Percentiles rank a stretch among this genome's conserved stretches.
Evolutionary conservation across 129 eudicot species (phyloP).

Genomic region (Saussurea involucrata): DNA sequence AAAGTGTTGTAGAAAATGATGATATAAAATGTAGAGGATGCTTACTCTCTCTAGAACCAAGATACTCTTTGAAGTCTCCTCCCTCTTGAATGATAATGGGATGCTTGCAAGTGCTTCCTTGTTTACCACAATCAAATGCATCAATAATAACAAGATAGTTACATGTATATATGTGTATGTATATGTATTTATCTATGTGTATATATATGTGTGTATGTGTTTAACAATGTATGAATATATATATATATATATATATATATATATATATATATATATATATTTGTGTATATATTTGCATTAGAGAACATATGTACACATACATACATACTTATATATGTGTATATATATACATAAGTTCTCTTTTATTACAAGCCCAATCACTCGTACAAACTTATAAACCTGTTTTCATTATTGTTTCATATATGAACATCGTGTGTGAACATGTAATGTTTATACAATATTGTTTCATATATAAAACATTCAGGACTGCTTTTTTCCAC

Average conservation of each 20-base stretch:
- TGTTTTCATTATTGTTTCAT: too few relatives aligned
- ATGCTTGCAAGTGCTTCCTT: constrained; percentile 41
- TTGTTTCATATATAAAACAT: too few relatives aligned
- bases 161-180: not conserved
- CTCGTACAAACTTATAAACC: not conserved
- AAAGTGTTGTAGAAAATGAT: not conserved
- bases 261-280: too few relatives aligned
- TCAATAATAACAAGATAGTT: not conserved
- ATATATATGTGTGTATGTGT: not conserved
- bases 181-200: not conserved
- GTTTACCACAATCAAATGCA: constrained; percentile 10
- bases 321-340: too few relatives aligned
- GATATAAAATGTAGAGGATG: not conserved
- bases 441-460: too few relatives aligned
- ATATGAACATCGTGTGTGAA: too few relatives aligned
- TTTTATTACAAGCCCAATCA: not conserved
- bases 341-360: not conserved
- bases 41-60: constrained; percentile 30
- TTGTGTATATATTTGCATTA: too few relatives aligned
- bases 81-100: constrained; percentile 38
- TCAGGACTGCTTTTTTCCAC: too few relatives aligned
- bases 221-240: too few relatives aligned
- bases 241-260: too few relatives aligned
- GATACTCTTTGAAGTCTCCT: constrained; percentile 31
- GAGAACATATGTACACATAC: not conserved